Conservation (phyloP, 192 early-diverging fungal species). For the Lunasporangiospora selenospora region DNA sequence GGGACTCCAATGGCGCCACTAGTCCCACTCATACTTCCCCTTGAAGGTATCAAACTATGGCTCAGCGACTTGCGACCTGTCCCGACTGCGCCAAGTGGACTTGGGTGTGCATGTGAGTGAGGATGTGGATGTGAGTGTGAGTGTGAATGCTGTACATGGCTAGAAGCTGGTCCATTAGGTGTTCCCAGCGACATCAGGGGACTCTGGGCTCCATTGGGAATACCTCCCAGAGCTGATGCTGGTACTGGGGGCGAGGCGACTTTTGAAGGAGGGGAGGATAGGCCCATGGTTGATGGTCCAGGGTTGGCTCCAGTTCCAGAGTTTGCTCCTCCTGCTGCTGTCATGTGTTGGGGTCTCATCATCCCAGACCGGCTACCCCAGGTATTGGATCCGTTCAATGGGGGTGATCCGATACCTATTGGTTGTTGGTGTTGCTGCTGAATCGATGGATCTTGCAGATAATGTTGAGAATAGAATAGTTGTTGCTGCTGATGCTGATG, state of each 20-base stretch:
- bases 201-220: slow-evolving; percentile 2
- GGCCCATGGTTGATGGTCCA: background rate
- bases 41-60: slow-evolving; percentile 15
- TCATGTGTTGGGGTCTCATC: slow-evolving; percentile 9
- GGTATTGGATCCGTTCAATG: slow-evolving; percentile 11
- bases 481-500: slow-evolving; percentile 25
- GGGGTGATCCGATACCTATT: slow-evolving; percentile 10
- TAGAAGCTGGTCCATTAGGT: too few species aligned
- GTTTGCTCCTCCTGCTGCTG: too few species aligned
- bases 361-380: slow-evolving; percentile 13
- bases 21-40: slow-evolving; percentile 8
- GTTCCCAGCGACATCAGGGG: slow-evolving; percentile 11
- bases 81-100: slow-evolving; percentile 14
- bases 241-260: slow-evolving; percentile 16
- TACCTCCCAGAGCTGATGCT: background rate
- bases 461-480: too few species aligned
- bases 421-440: slow-evolving; percentile 21
- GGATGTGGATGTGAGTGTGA: slow-evolving; percentile 8
- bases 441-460: slow-evolving; percentile 9
- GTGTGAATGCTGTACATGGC: background rate
- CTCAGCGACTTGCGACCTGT: slow-evolving; percentile 33
- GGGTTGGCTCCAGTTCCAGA: background rate
- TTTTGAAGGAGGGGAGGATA: slow-evolving; percentile 18
- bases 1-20: background rate
- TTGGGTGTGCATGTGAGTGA: slow-evolving; percentile 6